Evolutionary conservation across 768 basidiomycete species (phyloP).

Genomic region (Macrolepiota fuliginosa): DNA sequence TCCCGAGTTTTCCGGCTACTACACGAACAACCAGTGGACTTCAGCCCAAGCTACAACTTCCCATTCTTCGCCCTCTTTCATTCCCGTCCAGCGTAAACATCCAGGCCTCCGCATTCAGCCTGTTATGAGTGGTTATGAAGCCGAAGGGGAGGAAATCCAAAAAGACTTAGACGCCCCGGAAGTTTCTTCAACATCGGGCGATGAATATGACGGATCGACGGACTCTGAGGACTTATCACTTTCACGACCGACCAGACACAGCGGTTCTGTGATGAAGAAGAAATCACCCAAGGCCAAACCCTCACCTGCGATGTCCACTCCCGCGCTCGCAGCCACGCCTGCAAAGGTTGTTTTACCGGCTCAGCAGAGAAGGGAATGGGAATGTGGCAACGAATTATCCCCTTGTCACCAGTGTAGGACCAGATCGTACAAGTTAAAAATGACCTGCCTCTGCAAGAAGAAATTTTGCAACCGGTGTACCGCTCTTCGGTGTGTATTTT

Average conservation of each 20-base stretch:
- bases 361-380: background rate
- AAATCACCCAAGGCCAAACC: background rate
- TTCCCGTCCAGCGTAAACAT: background rate
- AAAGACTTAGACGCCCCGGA: background rate
- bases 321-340: background rate
- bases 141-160: slow-evolving; percentile 2
- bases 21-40: background rate
- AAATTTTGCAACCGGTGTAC: slow-evolving; percentile 13
- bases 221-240: background rate
- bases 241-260: background rate
- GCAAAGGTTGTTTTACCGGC: background rate
- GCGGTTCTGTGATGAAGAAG: background rate
- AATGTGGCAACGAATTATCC: background rate
- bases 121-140: background rate
- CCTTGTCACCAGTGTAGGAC: slow-evolving; percentile 12
- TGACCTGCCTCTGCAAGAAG: slow-evolving; percentile 8
- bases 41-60: background rate
- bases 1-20: background rate
- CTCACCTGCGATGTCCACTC: background rate
- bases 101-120: background rate
- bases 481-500: background rate
- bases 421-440: slow-evolving; percentile 6
- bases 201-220: background rate
- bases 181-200: background rate
- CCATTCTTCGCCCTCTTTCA: background rate